A percentile compares a stretch with the other conserved stretches of the same genome.
Conservation (phyloP, 2,329 filamentous ascomycete genomes). For the Arthrocladium fulminans region DNA sequence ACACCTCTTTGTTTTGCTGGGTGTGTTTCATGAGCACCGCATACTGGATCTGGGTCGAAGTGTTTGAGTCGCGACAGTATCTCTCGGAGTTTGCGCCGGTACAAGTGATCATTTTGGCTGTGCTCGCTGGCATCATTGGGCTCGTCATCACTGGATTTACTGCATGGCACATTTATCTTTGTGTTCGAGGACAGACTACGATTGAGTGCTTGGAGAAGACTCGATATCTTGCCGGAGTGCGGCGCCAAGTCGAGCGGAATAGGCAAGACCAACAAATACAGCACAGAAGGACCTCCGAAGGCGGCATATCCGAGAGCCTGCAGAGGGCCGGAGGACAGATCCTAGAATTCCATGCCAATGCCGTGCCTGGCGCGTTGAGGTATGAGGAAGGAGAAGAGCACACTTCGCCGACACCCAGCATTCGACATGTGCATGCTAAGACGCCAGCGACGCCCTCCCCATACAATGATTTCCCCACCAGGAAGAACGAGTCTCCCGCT, state of each 20-base stretch:
- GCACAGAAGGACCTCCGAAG: constrained; percentile 35
- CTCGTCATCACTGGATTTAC: constrained; percentile 85
- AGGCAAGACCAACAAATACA: constrained; percentile 43
- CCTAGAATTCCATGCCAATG: constrained; percentile 72
- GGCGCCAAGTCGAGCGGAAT: constrained; percentile 59
- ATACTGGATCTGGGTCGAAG: constrained; percentile 76
- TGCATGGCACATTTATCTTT: constrained; percentile 79
- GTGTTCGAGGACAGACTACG: constrained; percentile 72
- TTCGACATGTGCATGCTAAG: not conserved
- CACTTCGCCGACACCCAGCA: constrained; percentile 28
- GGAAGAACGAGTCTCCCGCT: constrained; percentile 17
- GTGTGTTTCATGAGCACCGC: constrained; percentile 68
- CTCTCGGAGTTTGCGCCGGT: constrained; percentile 68
- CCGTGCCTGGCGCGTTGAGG: constrained; percentile 67
- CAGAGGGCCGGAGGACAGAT: constrained; percentile 63
- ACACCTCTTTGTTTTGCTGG: constrained; percentile 79
- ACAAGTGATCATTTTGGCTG: constrained; percentile 80
- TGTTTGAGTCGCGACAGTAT: constrained; percentile 61
- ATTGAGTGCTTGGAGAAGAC: constrained; percentile 97
- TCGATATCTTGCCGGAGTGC: constrained; percentile 74
- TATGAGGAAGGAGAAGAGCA: constrained; percentile 69
- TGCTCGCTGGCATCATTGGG: constrained; percentile 83
- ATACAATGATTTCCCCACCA: constrained; percentile 7
- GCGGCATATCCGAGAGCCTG: constrained; percentile 30
- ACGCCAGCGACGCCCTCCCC: constrained; percentile 10